Base-by-base conservation (phyloP, 73 alveolate species). In the Paraurostyla sp. region DNA sequence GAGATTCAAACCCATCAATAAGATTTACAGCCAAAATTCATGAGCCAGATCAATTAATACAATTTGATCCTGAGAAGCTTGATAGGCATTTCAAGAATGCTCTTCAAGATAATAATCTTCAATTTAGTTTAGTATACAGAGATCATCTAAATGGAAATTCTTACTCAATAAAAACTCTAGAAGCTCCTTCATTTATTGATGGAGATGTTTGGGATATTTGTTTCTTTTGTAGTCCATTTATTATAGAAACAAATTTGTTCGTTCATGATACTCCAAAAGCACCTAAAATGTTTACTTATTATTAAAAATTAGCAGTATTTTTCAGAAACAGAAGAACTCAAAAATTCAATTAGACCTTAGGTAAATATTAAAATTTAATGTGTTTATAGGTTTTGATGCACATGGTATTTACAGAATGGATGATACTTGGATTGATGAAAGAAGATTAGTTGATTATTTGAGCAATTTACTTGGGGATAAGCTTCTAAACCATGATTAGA, bases 391-490 rank as follows among this genome's bases (percentile, higher is more conserved):
- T 9, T 78, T 78, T 52, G 89, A 78, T 50, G 60, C 80, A 2
- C 65, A 78, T 40, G 89, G 89, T 33, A 59, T 78, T 3, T 78
- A 78, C 32, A 22, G 89, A 50, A 50, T 78, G 80, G 89, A 78
- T 27, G 89, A 78, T 54, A 78, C 76, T n/a, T 40, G 63, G 89
- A 50, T 78, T 9, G 80, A 49, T 51, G 78, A 51, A 27, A 78
- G 50, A 25, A 52, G 32, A 54, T 43, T 78, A n/a, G 78, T 52
- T 6, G 78, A 78, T 27, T 50, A 78, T 38, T 38, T 78, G 45
- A 25, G 45, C 9, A 54, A 52, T 27, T 32, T 50, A 54, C 58
- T 54, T 2, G 89, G 51, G 4, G 65, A 51, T 20, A 78, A 78
- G 38, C 78, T 78, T 6, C 78, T 50, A 40, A 78, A 63, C 25